Conservation (phyloP, 2,329 filamentous ascomycete genomes). For the Arthrobotrys sinensis region DNA sequence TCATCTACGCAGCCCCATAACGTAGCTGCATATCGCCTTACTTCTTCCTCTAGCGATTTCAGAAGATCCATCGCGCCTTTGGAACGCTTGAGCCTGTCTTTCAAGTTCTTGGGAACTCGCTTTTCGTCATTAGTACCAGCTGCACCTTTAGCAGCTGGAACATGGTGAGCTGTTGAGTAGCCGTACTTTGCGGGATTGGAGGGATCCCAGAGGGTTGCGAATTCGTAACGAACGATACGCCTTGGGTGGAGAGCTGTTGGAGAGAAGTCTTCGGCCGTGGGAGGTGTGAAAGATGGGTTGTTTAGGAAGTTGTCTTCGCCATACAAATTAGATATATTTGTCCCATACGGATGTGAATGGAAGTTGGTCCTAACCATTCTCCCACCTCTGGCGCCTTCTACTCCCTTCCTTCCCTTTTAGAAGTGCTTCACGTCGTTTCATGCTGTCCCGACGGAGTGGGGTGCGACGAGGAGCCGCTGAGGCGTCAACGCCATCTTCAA, state of each 20-base stretch:
- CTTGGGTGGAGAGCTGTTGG: conserved; percentile 85
- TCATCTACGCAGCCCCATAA: conserved; percentile 61
- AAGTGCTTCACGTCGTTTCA: conserved; percentile 78
- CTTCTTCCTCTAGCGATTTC: conserved; percentile 86
- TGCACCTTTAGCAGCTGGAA: conserved; percentile 69
- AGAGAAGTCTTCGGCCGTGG: conserved; percentile 85
- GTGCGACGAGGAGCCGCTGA: conserved; percentile 18
- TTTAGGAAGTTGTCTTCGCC: conserved; percentile 80
- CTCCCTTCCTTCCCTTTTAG: conserved; percentile 93
- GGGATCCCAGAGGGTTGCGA: conserved; percentile 87
- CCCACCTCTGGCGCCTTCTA: conserved; percentile 88
- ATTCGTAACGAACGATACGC: conserved; percentile 86
- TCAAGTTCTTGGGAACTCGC: conserved; percentile 83
- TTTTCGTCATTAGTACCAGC: conserved; percentile 69
- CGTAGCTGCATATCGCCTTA: conserved; percentile 71
- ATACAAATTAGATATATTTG: conserved; percentile 18
- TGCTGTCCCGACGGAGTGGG: conserved; percentile 66
- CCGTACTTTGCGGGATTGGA: conserved; percentile 69
- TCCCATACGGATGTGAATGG: conserved; percentile 37
- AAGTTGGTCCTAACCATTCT: conserved; percentile 78
- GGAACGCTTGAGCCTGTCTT: conserved; percentile 82
- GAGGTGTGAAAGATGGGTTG: conserved; percentile 88
- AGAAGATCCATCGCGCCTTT: conserved; percentile 83
- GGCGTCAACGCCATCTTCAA: conserved; percentile 26
- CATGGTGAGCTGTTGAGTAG: conserved; percentile 62